Base-by-base conservation (phyloP, 768 basidiomycete genomes). In the Lanmaoa rubissima region DNA sequence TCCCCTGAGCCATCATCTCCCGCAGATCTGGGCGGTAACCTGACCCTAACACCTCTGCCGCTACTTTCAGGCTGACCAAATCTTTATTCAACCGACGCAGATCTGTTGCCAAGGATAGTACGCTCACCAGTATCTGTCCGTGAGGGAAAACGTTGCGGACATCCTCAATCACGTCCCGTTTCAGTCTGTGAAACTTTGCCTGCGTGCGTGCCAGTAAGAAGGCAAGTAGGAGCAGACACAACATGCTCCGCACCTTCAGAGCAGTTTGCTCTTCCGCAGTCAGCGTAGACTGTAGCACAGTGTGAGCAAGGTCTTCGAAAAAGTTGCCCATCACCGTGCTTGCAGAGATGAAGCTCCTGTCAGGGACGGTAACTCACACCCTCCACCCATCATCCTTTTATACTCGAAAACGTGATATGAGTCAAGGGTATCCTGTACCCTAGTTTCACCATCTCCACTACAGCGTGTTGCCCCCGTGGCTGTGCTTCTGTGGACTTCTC, bases 161-260 rank as follows among this genome's bases (percentile, higher is more conserved):
- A 14, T 69, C 68, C 1, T 72, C 55, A 5, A 69, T 70, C 35
- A 68, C 70, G 0, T 70, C 70, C 17, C 60, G 63, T 43, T 63
- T 69, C 14, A 69, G 55, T 28, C 68, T 70, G 47, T 68, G 63
- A 55, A 69, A 70, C 48, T 69, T 69, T 5, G 68, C 68, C 68
- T 69, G 28, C 6, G n/a, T 14, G 9, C 10, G 4, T 19, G 24
- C 5, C 3, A 4, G 13, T 53, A 12, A 56, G 31, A 11, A 5
- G 11, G 31, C 14, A 39, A 26, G 13, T 12, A 21, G 21, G 44
- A 17, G 34, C 3, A 42, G 11, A 5, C 19, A 26, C 11, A 3
- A 21, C 14, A 16, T 1, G n/a, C 1, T 8, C 13, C 56, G 47
- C 19, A 70, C 68, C 59, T 61, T 72, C 16, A 69, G 48, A n/a